Evolutionary conservation across 805 yeast genomes (phyloP).

Genomic region (Suhomyces prunicola): DNA sequence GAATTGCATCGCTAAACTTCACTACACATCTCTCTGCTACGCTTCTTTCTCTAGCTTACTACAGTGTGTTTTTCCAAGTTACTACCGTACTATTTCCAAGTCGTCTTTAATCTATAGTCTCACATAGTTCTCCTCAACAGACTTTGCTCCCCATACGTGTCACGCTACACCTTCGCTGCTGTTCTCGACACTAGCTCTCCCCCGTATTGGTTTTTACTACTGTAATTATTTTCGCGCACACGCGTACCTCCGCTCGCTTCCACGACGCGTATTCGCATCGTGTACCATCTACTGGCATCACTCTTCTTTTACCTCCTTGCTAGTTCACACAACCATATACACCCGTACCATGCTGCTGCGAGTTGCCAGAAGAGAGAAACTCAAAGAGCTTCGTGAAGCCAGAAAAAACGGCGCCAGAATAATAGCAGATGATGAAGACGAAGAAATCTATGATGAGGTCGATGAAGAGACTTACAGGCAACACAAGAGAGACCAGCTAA

Average conservation of each 20-base stretch:
- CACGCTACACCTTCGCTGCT: neutral
- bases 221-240: neutral
- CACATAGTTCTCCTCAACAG: too few relatives aligned
- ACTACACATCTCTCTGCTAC: too few relatives aligned
- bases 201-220: too few relatives aligned
- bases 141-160: too few relatives aligned
- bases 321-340: neutral
- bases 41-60: too few relatives aligned
- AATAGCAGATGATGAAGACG: constrained; percentile 39
- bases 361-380: constrained; percentile 41
- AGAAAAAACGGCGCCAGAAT: constrained; percentile 52
- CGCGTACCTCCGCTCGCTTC: neutral
- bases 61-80: too few relatives aligned
- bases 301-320: neutral
- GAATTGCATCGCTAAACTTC: too few relatives aligned
- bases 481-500: constrained; percentile 73
- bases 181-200: too few relatives aligned
- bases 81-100: too few relatives aligned
- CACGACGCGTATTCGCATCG: neutral
- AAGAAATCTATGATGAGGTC: constrained; percentile 77
- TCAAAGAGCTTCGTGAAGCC: constrained; percentile 62
- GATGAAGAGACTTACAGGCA: constrained; percentile 76
- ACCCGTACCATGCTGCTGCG: constrained; percentile 30
- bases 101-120: too few relatives aligned
- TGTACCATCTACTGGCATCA: neutral